Evolutionary conservation across 1,139 yeast genomes (phyloP), one percentile per base, ranked within the genome.

Genomic region (Saccharomyces uvarum): DNA sequence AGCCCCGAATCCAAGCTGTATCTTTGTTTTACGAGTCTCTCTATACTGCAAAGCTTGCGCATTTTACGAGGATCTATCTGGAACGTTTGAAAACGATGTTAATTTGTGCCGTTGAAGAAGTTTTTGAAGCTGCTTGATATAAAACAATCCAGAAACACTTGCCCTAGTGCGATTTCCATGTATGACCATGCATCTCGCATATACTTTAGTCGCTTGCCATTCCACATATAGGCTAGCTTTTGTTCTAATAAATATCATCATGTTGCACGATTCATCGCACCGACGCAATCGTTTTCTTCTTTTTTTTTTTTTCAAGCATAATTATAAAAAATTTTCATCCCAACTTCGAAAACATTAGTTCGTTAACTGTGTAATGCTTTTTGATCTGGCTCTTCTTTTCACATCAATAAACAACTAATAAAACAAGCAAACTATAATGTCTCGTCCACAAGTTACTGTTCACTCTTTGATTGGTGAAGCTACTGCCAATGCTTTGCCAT

Each of bases 371-470:
- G 26, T 24, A 4, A 24, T 24, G 26, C 26, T 24, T 24, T 24
- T 24, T 24, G 5, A 24, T 24, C 26, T 24, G 26, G 26, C 6
- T 24, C 6, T 24, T 4, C 26, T 24, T 24, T 24, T 4, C 26
- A 24, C 4, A 24, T 4, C 26, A 24, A 24, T 24, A 24, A 24
- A 24, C 1, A 24, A 24, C 26, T 1, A 24, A 24, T 24, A 4
- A 24, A 24, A 24, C 26, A 24, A 24, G 2, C 26, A 33, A 33
- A 16, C 38, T 31, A 53, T 47, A 70, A 84, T 85, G 91, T 84
- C 91, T 75, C 90, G 96, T 80, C 97, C 98, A 74, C 96, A 88
- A 84, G 97, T 93, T 77, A 83, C 97, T 73, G 97, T 93, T 73
- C 82, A 87, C 79, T 80, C 96, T 76, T 79, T 85, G 74, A 74